These are phyloP conservation scores for Asclepias syriaca DNA, from an alignment of 257 asterid genomes.

Conservation along the genomic window DNA sequence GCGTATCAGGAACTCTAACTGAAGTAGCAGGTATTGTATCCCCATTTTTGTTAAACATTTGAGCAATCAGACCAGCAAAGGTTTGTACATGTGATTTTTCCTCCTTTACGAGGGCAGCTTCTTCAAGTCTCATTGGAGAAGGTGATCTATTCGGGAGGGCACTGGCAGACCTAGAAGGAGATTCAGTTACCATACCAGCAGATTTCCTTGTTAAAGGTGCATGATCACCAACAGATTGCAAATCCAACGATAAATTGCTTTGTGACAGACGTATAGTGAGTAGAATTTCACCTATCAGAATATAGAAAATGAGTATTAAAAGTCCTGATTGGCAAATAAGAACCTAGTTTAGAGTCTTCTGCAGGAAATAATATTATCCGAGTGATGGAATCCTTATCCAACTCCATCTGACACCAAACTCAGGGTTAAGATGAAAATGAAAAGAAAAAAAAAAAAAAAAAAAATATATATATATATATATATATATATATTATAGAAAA, in stretches of 20 bases:
- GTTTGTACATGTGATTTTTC: constrained; percentile 51
- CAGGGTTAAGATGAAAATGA: too few species aligned
- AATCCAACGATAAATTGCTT: constrained; percentile 45
- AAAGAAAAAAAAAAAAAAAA: too few species aligned
- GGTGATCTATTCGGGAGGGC: constrained; percentile 33
- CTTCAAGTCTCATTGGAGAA: constrained; percentile 66
- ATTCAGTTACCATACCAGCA: constrained; percentile 34
- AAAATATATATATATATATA: too few species aligned
- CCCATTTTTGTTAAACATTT: constrained; percentile 64
- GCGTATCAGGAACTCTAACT: constrained; percentile 38
- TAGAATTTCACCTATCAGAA: constrained; percentile 73
- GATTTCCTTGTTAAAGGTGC: constrained; percentile 34
- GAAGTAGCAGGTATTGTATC: constrained; percentile 47
- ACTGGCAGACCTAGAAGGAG: constrained; percentile 43
- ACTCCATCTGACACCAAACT: not conserved
- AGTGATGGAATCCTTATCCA: not conserved
- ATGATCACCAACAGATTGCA: constrained; percentile 39
- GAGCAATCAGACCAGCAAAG: constrained; percentile 78
- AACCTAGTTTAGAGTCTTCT: not conserved
- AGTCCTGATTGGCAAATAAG: constrained; percentile 4
- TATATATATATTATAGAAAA: not conserved
- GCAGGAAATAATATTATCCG: not conserved
- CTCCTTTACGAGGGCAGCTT: constrained; percentile 45
- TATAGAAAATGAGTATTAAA: constrained; percentile 9
- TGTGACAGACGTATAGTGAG: constrained; percentile 72